Conservation (phyloP, 2,329 filamentous ascomycete species). For the Aureobasidium sp. region DNA sequence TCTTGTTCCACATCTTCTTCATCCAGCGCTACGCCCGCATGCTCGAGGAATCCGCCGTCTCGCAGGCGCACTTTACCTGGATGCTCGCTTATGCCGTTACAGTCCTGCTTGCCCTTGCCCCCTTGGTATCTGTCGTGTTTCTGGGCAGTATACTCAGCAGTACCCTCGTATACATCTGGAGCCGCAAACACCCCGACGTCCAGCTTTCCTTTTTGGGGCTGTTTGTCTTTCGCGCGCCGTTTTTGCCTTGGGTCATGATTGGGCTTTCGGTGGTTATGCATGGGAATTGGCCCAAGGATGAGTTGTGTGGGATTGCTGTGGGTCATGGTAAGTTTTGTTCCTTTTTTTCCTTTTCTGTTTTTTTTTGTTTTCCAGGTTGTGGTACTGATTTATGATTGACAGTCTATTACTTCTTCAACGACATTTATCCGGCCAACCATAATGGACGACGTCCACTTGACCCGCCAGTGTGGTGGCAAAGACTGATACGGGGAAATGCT, state of each 20-base stretch:
- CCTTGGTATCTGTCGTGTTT: slow-evolving; percentile 85
- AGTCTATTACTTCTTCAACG: slow-evolving; percentile 96
- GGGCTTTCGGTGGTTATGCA: slow-evolving; percentile 88
- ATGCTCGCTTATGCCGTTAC: slow-evolving; percentile 78
- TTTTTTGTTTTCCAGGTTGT: background rate
- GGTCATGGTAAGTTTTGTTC: slow-evolving; percentile 57
- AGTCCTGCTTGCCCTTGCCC: slow-evolving; percentile 73
- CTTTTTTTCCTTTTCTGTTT: background rate
- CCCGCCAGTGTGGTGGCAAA: slow-evolving; percentile 82
- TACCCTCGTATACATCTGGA: slow-evolving; percentile 97
- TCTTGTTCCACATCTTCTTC: slow-evolving; percentile 98
- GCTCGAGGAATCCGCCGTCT: slow-evolving; percentile 90
- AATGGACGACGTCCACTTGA: slow-evolving; percentile 78
- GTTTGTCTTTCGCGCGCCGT: slow-evolving; percentile 86
- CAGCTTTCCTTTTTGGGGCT: slow-evolving; percentile 74
- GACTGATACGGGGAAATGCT: slow-evolving; percentile 40
- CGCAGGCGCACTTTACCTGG: slow-evolving; percentile 92
- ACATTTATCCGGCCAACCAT: slow-evolving; percentile 90
- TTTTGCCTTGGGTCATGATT: slow-evolving; percentile 93
- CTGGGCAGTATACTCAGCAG: slow-evolving; percentile 89
- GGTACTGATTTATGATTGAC: slow-evolving; percentile 10
- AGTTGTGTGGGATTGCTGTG: slow-evolving; percentile 90
- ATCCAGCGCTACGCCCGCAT: slow-evolving; percentile 92
- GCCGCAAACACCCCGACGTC: slow-evolving; percentile 85
- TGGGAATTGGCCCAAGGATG: slow-evolving; percentile 83